phyloP scores from a whole-genome alignment of 2,329 filamentous ascomycete species.

The Trichoderma citrinoviride region DNA sequence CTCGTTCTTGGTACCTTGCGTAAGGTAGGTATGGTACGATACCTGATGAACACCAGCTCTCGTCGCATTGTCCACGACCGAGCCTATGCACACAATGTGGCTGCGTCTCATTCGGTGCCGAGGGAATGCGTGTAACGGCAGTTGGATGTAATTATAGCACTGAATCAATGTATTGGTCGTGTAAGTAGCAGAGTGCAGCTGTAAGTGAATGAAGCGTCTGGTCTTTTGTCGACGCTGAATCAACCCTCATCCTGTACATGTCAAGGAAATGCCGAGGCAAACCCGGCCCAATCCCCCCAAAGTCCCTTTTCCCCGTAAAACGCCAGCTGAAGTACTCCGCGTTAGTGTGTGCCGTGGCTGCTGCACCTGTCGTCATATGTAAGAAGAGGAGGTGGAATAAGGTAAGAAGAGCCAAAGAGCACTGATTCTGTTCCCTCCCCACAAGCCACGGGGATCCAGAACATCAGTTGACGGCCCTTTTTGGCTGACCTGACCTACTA shows the following conservation, averaged over 20 bases:
- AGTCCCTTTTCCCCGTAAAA: slow-evolving; percentile 13
- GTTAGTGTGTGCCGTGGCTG: not conserved
- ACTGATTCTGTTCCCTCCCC: not conserved
- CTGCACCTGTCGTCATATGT: not conserved
- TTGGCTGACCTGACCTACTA: not conserved
- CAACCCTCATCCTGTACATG: not conserved
- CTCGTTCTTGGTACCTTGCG: not conserved
- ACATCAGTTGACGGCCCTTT: not conserved
- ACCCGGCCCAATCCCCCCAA: not conserved
- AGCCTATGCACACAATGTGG: slow-evolving; percentile 11
- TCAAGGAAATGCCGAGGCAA: slow-evolving; percentile 8
- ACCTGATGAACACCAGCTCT: not conserved
- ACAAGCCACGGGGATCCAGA: slow-evolving; percentile 1
- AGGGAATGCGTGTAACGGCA: not conserved
- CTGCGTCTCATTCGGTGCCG: not conserved
- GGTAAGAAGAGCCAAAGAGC: not conserved
- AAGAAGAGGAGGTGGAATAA: not conserved
- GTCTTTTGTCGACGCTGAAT: not conserved
- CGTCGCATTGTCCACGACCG: not conserved
- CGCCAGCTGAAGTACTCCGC: not conserved
- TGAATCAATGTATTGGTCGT: not conserved
- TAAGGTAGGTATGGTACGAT: not conserved
- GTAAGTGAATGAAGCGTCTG: not conserved
- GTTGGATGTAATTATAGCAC: not conserved
- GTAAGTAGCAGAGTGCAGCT: not conserved